phyloP scores from a whole-genome alignment of 495 filamentous ascomycete species.

The Penicillium atrosanguineum region DNA sequence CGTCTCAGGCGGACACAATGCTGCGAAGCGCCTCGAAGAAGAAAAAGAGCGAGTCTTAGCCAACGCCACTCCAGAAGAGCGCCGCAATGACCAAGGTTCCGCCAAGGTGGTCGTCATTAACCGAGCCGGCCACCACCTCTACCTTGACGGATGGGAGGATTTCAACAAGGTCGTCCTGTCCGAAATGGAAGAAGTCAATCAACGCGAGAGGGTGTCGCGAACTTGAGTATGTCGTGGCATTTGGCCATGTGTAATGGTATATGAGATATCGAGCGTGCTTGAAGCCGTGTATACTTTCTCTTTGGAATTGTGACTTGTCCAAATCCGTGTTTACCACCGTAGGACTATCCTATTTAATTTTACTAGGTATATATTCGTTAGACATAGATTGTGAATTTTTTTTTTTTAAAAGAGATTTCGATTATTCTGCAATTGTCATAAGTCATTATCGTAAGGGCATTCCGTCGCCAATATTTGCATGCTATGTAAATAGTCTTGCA shows the following conservation, averaged over 20 bases:
- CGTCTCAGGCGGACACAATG: slow-evolving; percentile 76
- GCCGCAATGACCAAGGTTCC: slow-evolving; percentile 66
- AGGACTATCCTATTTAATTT: neutral
- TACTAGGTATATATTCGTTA: slow-evolving; percentile 8
- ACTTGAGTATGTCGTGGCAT: slow-evolving; percentile 4
- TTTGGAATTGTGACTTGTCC: slow-evolving; percentile 1
- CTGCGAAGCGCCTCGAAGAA: slow-evolving; percentile 75
- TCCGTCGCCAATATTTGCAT: neutral
- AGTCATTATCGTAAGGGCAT: neutral
- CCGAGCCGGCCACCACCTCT: slow-evolving; percentile 88
- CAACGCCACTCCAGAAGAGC: slow-evolving; percentile 65
- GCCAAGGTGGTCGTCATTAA: slow-evolving; percentile 83
- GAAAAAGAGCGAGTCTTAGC: slow-evolving; percentile 56
- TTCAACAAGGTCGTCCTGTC: slow-evolving; percentile 75
- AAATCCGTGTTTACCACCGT: neutral
- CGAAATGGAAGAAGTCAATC: slow-evolving; percentile 75
- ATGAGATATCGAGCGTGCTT: slow-evolving; percentile 12
- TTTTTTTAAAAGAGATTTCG: neutral
- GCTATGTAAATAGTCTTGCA: neutral
- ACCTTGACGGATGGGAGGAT: slow-evolving; percentile 84
- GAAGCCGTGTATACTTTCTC: neutral
- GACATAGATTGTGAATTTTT: slow-evolving; percentile 14
- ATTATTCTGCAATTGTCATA: neutral
- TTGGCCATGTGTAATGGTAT: slow-evolving; percentile 11
- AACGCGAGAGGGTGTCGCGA: slow-evolving; percentile 32